These are phyloP conservation scores for Phytophthora litchii DNA, from an alignment of 352 stramenopile genomes.

Conservation along the genomic window DNA sequence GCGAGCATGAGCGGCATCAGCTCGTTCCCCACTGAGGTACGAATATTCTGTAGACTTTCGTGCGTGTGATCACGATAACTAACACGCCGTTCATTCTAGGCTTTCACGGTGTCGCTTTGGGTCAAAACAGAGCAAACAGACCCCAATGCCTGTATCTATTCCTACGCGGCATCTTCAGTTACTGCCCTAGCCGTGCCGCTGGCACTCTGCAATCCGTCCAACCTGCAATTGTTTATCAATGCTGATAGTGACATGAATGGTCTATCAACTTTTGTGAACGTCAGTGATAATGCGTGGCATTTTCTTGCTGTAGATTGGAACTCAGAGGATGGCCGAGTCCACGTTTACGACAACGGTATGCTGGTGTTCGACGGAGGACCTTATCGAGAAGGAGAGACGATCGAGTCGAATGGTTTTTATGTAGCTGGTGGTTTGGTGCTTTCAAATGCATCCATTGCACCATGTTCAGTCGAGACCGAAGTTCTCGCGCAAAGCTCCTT, in stretches of 20 bases:
- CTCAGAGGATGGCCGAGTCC: slow-evolving; percentile 53
- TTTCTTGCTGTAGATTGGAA: slow-evolving; percentile 68
- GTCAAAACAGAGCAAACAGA: slow-evolving; percentile 51
- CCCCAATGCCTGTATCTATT: slow-evolving; percentile 47
- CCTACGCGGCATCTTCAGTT: slow-evolving; percentile 35
- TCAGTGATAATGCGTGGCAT: slow-evolving; percentile 75
- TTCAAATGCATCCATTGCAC: slow-evolving; percentile 8
- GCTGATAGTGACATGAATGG: slow-evolving; percentile 31
- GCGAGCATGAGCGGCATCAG: slow-evolving; percentile 38
- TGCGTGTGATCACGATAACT: neutral
- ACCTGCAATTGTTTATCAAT: slow-evolving; percentile 59
- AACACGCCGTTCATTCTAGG: slow-evolving; percentile 27
- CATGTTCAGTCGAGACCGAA: slow-evolving; percentile 14
- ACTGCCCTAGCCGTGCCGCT: slow-evolving; percentile 36
- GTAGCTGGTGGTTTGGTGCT: slow-evolving; percentile 53
- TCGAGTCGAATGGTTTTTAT: slow-evolving; percentile 44
- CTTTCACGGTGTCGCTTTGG: slow-evolving; percentile 67
- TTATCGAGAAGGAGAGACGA: slow-evolving; percentile 43
- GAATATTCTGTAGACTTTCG: neutral
- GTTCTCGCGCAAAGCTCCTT: slow-evolving; percentile 3
- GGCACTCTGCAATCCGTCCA: slow-evolving; percentile 65
- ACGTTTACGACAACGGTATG: slow-evolving; percentile 74
- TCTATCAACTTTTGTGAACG: slow-evolving; percentile 62
- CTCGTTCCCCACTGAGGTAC: slow-evolving; percentile 52
- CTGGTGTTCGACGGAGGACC: slow-evolving; percentile 68